These are phyloP conservation scores for Blepharisma undulans DNA, from an alignment of 169 alveolate genomes.

Conservation along the genomic window DNA sequence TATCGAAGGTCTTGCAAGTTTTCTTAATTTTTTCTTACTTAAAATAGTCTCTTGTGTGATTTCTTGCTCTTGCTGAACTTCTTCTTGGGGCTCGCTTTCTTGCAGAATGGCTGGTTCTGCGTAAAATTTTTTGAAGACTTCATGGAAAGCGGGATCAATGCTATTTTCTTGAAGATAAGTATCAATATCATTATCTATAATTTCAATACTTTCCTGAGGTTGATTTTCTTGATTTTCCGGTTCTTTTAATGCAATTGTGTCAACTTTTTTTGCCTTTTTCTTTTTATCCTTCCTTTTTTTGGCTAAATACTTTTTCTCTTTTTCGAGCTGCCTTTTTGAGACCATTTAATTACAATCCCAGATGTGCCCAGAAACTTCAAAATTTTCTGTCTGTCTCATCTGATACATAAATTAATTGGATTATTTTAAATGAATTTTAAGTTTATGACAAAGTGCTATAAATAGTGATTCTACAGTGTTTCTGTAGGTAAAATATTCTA, in stretches of 20 bases:
- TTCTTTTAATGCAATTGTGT: not conserved
- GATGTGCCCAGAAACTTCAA: not conserved
- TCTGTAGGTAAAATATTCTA: not conserved
- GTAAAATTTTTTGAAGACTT: not conserved
- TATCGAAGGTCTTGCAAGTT: slow-evolving; percentile 10
- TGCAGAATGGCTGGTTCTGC: not conserved
- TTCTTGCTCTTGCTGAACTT: not conserved
- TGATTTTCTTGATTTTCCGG: not conserved
- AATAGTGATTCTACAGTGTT: not conserved
- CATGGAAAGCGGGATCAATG: not conserved
- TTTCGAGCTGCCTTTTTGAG: slow-evolving; percentile 32
- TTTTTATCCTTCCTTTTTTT: not conserved
- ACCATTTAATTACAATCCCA: slow-evolving; percentile 8
- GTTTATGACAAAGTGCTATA: not conserved
- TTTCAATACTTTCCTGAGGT: not conserved
- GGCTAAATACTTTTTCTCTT: not conserved
- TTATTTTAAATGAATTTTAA: no score
- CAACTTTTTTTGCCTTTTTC: not conserved
- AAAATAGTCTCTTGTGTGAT: not conserved
- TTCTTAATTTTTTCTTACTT: slow-evolving; percentile 18
- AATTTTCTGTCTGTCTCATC: not conserved
- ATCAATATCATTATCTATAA: not conserved
- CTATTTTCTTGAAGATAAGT: not conserved
- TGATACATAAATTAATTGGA: not conserved
- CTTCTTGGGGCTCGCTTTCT: not conserved